Base-by-base conservation (phyloP, 768 basidiomycete genomes). In the Russula brevipes region DNA sequence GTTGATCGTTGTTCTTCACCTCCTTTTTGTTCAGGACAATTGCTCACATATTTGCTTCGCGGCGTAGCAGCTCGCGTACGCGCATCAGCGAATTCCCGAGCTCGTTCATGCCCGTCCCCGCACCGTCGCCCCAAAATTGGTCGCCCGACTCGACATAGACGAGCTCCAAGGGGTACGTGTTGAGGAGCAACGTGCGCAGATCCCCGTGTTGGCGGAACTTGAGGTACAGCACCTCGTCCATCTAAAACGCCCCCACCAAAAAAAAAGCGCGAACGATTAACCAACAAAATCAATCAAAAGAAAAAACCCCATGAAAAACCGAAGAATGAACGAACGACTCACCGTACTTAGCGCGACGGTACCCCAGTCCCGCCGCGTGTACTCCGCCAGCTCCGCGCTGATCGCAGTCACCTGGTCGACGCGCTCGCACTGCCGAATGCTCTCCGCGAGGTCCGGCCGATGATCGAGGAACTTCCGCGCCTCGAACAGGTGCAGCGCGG, bases 151-250 rank as follows among this genome's bases (percentile, higher is more conserved):
- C 85, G 9, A 75, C 72, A 68, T 85, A 87, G 4, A 86, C 56
- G 30, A 71, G 69, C 0, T 68, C 75, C 3, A 77, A 76, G 16
- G 76, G 68, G 9, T 79, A 81, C 3, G 89, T 89, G 24, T 72
- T 69, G 30, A 89, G 70, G 16, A 92, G 79, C 69, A 82, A 69
- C 24, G 63, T 63, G 41, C 84, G 81, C 59, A 92, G 72, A 36
- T 80, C 75, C 0, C 81, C 75, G 69, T 93, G 87, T 74, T 92
- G 90, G 53, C 75, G 79, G 68, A 92, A 86, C 70, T 93, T 93
- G 64, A 79, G 69, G 64, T 79, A 79, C 54, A 91, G 68, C 41
- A 86, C 87, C 8, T 86, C 82, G 47, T 87, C 83, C 83, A 89
- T 82, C 88, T 89, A 54, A 57, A 53, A 53, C 46, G 57, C 24